phyloP scores from a whole-genome alignment of 2,329 filamentous ascomycete genomes.

The Apiospora aurea region DNA sequence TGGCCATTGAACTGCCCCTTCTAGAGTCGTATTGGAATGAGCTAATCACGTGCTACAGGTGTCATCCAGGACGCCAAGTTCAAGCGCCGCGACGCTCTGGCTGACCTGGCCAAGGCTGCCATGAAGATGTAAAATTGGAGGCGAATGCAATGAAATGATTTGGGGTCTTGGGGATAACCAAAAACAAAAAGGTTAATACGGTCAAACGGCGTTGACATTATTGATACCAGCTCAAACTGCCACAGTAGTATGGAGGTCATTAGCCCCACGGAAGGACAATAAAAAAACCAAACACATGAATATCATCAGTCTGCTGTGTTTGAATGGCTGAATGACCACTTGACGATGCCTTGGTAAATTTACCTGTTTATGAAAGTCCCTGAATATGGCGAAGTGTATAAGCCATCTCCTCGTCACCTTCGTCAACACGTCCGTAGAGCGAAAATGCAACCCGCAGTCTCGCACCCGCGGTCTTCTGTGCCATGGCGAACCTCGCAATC shows the following conservation, averaged over 20 bases:
- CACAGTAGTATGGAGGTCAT: conserved; percentile 4
- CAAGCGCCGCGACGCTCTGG: conserved; percentile 76
- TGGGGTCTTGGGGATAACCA: not conserved
- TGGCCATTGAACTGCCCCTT: conserved; percentile 36
- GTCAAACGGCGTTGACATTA: not conserved
- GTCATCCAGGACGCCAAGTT: conserved; percentile 79
- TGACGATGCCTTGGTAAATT: not conserved
- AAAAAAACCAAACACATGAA: not conserved
- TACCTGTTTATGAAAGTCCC: not conserved
- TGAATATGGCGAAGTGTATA: not conserved
- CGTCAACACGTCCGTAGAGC: not conserved
- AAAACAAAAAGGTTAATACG: not conserved
- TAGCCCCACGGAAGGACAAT: conserved; percentile 8
- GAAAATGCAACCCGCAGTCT: not conserved
- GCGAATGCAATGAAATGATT: not conserved
- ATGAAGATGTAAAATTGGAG: conserved; percentile 39
- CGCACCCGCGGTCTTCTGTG: not conserved
- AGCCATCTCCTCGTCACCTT: not conserved
- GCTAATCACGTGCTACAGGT: conserved; percentile 47
- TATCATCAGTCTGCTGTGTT: not conserved
- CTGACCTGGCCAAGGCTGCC: conserved; percentile 65
- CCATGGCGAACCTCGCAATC: not conserved
- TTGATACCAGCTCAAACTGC: conserved; percentile 17
- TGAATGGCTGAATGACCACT: not conserved
- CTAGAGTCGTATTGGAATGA: conserved; percentile 28